phyloP scores from a whole-genome alignment of 352 stramenopile species.

The Thalassiosira hispida region DNA sequence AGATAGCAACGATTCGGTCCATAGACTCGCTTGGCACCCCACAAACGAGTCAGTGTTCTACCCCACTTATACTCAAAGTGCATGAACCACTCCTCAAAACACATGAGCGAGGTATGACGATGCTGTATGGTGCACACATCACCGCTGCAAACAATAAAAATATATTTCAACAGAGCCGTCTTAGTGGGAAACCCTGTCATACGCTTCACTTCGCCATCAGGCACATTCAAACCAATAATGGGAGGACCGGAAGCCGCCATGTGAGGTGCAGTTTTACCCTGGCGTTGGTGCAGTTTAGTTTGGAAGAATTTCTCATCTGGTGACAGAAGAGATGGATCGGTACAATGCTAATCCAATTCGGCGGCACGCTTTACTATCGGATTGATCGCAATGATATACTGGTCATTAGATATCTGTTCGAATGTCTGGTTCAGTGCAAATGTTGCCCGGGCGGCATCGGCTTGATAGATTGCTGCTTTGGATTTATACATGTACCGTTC shows the following conservation, averaged over 20 bases:
- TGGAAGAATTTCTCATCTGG: slow-evolving; percentile 1
- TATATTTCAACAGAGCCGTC: slow-evolving; percentile 5
- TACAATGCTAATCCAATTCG: not conserved
- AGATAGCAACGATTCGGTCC: not conserved
- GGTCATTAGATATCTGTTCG: slow-evolving; percentile 1
- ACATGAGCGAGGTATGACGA: slow-evolving; percentile 6
- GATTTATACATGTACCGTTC: slow-evolving; percentile 5
- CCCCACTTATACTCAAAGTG: slow-evolving; percentile 32
- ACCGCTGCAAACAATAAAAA: slow-evolving; percentile 31
- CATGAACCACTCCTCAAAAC: slow-evolving; percentile 42
- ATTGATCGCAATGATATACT: slow-evolving; percentile 13
- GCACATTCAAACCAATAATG: not conserved
- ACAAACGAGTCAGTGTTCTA: not conserved
- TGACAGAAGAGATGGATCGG: not conserved
- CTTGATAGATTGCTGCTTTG: not conserved
- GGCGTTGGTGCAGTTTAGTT: too few relatives aligned
- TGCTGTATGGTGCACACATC: slow-evolving; percentile 10
- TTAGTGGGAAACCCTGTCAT: slow-evolving; percentile 17
- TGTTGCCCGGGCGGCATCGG: not conserved
- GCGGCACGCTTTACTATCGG: slow-evolving; percentile 2
- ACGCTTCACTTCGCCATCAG: slow-evolving; percentile 20
- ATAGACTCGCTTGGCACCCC: not conserved
- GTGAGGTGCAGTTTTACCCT: too few relatives aligned
- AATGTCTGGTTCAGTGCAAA: slow-evolving; percentile 19
- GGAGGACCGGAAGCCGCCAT: too few relatives aligned